Evolutionary conservation across 495 filamentous ascomycete species (phyloP).

Genomic region (Penicillium diatomitis): DNA sequence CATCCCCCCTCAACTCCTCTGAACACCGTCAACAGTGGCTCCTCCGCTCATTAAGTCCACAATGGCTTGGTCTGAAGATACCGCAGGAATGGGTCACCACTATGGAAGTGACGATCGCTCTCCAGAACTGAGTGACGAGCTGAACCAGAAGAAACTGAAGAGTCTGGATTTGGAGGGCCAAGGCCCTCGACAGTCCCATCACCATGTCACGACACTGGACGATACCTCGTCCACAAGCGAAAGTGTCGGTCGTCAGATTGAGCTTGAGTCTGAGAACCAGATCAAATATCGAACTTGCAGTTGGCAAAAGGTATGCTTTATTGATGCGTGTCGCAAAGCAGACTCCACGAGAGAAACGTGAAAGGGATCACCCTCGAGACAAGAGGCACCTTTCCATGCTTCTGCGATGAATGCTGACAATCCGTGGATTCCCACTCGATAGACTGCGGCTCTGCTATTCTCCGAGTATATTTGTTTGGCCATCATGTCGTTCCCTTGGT

Average conservation of each 20-base stretch:
- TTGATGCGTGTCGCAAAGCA: too few relatives aligned
- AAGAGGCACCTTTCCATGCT: too few relatives aligned
- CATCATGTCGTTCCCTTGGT: conserved; percentile 91
- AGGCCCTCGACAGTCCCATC: conserved; percentile 11
- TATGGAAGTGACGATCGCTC: conserved; percentile 12
- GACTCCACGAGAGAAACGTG: too few relatives aligned
- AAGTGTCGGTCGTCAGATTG: conserved; percentile 62
- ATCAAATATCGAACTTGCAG: conserved; percentile 87
- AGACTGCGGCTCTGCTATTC: conserved; percentile 81
- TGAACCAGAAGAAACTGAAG: conserved; percentile 22
- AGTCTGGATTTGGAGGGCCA: conserved; percentile 27
- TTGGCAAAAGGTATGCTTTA: conserved; percentile 62
- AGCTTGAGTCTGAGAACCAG: conserved; percentile 62
- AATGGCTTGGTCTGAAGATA: conserved; percentile 30
- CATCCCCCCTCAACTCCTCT: conserved; percentile 21
- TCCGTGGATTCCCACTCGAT: neutral
- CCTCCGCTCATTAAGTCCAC: conserved; percentile 28
- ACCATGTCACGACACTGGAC: conserved; percentile 11
- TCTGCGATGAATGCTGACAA: too few relatives aligned
- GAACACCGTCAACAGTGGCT: conserved; percentile 28
- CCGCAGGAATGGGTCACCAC: conserved; percentile 9
- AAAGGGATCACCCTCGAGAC: too few relatives aligned
- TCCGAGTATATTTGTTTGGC: conserved; percentile 89
- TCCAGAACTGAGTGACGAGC: conserved; percentile 17
- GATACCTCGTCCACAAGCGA: conserved; percentile 28